These are phyloP conservation scores for Chrysosporium queenslandicum DNA, from an alignment of 2,329 filamentous ascomycete species.

Conservation along the genomic window DNA sequence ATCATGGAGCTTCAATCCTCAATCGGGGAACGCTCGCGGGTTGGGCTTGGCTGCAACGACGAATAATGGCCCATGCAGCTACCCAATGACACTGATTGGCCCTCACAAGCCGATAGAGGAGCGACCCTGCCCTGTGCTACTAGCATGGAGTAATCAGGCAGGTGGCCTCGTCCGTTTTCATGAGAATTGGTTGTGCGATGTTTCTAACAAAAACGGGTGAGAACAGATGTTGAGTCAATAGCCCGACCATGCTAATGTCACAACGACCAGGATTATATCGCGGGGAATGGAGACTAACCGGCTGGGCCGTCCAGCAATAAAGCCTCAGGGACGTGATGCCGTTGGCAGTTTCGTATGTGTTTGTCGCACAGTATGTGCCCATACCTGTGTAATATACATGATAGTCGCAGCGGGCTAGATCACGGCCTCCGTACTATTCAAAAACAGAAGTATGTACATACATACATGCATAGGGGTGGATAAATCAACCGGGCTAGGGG, in stretches of 20 bases:
- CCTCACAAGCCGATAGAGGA: too few relatives aligned
- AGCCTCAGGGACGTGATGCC: neutral
- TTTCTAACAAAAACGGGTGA: neutral
- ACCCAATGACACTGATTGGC: too few relatives aligned
- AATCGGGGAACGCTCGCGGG: too few relatives aligned
- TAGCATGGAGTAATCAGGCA: neutral
- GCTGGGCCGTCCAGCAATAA: neutral
- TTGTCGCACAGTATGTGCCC: too few relatives aligned
- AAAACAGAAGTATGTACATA: too few relatives aligned
- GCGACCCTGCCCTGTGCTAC: neutral
- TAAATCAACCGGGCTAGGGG: neutral
- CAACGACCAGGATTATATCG: neutral
- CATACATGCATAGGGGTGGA: too few relatives aligned
- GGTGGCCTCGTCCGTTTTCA: neutral
- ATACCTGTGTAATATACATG: neutral
- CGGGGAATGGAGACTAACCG: neutral
- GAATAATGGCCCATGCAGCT: too few relatives aligned
- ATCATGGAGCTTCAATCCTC: too few relatives aligned
- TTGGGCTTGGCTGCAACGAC: too few relatives aligned
- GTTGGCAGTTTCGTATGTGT: neutral
- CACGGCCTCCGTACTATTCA: neutral
- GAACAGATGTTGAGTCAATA: neutral
- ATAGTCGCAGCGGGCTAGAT: neutral
- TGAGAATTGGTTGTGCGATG: too few relatives aligned
- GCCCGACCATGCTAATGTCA: neutral